Evolutionary conservation across 176 grass and related monocot genomes (phyloP), one percentile per base, ranked within the genome.

Genomic region (Miscanthus lutarioriparius): DNA sequence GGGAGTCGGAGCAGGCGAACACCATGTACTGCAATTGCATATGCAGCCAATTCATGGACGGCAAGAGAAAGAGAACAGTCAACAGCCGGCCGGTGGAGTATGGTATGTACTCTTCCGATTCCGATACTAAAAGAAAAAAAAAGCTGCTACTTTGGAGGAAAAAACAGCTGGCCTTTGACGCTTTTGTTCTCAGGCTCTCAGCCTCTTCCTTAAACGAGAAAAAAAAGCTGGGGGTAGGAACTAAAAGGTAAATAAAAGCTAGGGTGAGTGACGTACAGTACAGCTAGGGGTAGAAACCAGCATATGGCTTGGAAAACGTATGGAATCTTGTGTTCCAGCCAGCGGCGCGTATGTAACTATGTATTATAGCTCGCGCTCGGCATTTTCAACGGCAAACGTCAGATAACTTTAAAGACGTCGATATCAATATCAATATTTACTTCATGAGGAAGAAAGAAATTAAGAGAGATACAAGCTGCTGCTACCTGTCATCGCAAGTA

Each of bases 1-100:
- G 96, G 1, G 96, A 98, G 83, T 98, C 96, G 67, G 96, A 22
- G 73, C 96, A 98, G 0, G 96, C 83, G 87, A 98, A 98, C 87
- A 98, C 93, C 96, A 98, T 93, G 83, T 95, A 98, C 95, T 72
- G 62, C 10, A 58, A 35, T 3, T n/a, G 8, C 22, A n/a, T 11
- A n/a, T 11, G 4, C 40, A 65, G 22, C 32, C 74, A 44, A 8
- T 43, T 2, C 22, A 64, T 2, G 39, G 20, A 32, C 39, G 16
- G 8, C 37, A 59, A 8, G 22, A 23, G n/a, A 26, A 4, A 19
- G 25, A 19, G 2, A 13, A 19, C 28, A 49, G 20, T 51, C 72
- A 74, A 28, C 71, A 73, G 23, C 58, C 1, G 58, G 1, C 3
- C 10, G 23, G 56, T 25, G n/a, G 58, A 62, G 53, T 3, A 53